phyloP scores from a whole-genome alignment of 495 filamentous ascomycete species.

The Neurospora intermedia region DNA sequence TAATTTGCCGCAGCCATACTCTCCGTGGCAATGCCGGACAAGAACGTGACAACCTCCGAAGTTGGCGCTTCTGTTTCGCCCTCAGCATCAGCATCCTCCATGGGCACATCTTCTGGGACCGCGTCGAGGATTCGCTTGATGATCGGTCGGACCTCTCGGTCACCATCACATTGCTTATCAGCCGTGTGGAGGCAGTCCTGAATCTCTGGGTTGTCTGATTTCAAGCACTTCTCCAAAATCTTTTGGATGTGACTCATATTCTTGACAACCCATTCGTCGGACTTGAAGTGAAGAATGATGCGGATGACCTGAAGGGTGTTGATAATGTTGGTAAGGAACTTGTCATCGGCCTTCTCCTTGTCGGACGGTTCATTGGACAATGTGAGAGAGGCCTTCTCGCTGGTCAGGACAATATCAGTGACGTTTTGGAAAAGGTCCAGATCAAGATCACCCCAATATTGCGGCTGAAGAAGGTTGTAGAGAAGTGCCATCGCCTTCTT shows the following conservation, averaged over 20 bases:
- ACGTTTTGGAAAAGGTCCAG: conserved; percentile 83
- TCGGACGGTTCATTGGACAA: conserved; percentile 70
- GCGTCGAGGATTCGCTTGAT: conserved; percentile 77
- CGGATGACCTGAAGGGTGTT: conserved; percentile 87
- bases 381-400: conserved; percentile 56
- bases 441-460: conserved; percentile 87
- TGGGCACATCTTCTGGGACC: conserved; percentile 76
- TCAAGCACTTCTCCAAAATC: conserved; percentile 79
- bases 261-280: conserved; percentile 78
- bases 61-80: conserved; percentile 59
- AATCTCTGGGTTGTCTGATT: conserved; percentile 76
- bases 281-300: conserved; percentile 73
- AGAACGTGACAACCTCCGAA: conserved; percentile 68
- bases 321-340: conserved; percentile 70
- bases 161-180: conserved; percentile 54
- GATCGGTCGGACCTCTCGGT: conserved; percentile 51
- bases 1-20: conserved; percentile 66
- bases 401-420: conserved; percentile 69
- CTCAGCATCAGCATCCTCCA: conserved; percentile 84
- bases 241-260: conserved; percentile 70
- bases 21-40: conserved; percentile 75
- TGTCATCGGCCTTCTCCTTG: conserved; percentile 77
- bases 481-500: conserved; percentile 75
- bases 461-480: conserved; percentile 74
- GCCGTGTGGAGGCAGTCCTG: conserved; percentile 78